Evolutionary conservation across 2,329 filamentous ascomycete species (phyloP).

Genomic region (Remersonia thermophila): DNA sequence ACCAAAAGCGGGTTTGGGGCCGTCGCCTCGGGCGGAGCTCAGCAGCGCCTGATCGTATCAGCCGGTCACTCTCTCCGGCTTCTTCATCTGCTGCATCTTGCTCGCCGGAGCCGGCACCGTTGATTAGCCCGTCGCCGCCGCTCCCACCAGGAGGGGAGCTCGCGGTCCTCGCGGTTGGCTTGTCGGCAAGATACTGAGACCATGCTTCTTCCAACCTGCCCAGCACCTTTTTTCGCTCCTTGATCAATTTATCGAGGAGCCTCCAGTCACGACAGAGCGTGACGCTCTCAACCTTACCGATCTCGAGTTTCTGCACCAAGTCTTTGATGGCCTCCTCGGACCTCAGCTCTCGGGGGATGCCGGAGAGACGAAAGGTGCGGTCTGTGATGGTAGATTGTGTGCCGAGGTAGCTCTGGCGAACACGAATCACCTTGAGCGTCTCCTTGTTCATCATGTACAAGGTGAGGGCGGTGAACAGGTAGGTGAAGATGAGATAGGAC

Average conservation of each 20-base stretch:
- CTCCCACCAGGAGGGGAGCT: slow-evolving; percentile 4
- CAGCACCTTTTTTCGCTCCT: slow-evolving; percentile 51
- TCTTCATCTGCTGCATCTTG: slow-evolving; percentile 28
- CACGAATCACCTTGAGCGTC: slow-evolving; percentile 72
- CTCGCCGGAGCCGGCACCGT: slow-evolving; percentile 11
- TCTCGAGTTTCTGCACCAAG: slow-evolving; percentile 74
- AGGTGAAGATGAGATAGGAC: slow-evolving; percentile 91
- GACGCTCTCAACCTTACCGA: slow-evolving; percentile 82
- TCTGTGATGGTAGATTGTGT: slow-evolving; percentile 93
- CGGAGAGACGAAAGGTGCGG: slow-evolving; percentile 80
- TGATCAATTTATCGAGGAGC: slow-evolving; percentile 62
- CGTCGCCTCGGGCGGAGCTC: slow-evolving; percentile 19
- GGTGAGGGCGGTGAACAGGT: slow-evolving; percentile 74
- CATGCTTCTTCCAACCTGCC: slow-evolving; percentile 71
- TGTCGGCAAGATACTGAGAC: slow-evolving; percentile 59
- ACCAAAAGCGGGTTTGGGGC: slow-evolving; percentile 64
- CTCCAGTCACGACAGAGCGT: slow-evolving; percentile 81
- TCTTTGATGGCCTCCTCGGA: slow-evolving; percentile 74
- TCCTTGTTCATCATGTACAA: slow-evolving; percentile 74
- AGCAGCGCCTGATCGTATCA: slow-evolving; percentile 42
- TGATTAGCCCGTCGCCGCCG: slow-evolving; percentile 11
- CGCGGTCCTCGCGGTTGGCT: slow-evolving; percentile 31
- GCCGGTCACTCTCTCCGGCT: slow-evolving; percentile 44
- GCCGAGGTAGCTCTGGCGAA: slow-evolving; percentile 83
- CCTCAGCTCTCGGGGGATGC: slow-evolving; percentile 67